Conservation (phyloP, 129 eudicot genomes). For the Scalesia atractyloides region DNA sequence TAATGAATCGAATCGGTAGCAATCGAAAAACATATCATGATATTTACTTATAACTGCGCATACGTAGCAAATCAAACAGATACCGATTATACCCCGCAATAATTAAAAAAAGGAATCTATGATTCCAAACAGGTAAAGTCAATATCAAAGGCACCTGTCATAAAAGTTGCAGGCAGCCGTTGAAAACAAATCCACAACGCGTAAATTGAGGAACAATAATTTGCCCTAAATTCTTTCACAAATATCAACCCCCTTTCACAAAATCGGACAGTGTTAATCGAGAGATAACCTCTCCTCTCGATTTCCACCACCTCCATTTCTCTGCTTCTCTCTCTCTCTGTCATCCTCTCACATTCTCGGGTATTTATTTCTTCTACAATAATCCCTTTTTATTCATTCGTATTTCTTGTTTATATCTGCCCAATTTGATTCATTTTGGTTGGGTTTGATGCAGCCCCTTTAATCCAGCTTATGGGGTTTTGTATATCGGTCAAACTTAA, state of each 20-base stretch:
- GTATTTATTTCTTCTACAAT: neutral
- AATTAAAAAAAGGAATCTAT: neutral
- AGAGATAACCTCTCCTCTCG: neutral
- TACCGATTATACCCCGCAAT: no score
- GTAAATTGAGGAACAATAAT: constrained; percentile 20
- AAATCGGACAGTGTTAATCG: constrained; percentile 33
- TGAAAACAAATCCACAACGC: constrained; percentile 23
- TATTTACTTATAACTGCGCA: no score
- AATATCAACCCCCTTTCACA: constrained; percentile 20
- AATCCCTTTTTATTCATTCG: neutral
- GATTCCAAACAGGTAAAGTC: neutral
- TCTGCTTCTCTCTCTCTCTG: constrained; percentile 17
- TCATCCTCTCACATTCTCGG: constrained; percentile 31
- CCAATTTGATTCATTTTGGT: constrained; percentile 3
- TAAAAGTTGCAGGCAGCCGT: neutral
- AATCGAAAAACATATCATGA: no score
- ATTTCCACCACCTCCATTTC: neutral
- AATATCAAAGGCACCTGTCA: neutral
- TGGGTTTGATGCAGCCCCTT: neutral
- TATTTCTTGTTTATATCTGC: neutral
- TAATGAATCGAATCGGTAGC: no score
- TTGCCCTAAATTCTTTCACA: constrained; percentile 28
- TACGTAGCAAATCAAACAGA: no score
- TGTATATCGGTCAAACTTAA: constrained; percentile 4
- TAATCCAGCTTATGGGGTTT: constrained; percentile 18